phyloP scores from a whole-genome alignment of 305 asterid species.

The Solanum chacoense region DNA sequence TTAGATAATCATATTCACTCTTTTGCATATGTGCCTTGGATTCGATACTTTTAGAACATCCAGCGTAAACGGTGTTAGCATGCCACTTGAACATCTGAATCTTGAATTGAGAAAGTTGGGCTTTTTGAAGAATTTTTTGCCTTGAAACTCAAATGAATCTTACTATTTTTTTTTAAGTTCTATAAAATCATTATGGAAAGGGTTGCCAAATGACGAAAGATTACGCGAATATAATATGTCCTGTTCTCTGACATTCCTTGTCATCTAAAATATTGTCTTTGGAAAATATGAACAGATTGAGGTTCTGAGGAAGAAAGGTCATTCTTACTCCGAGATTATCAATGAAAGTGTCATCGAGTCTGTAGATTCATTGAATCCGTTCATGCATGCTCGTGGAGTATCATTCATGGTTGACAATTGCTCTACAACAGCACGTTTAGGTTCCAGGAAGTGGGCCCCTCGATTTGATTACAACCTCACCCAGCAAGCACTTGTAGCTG shows the following conservation, averaged over 20 bases:
- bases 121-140: background rate
- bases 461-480: constrained; percentile 80
- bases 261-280: background rate
- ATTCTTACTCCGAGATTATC: constrained; percentile 88
- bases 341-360: constrained; percentile 88
- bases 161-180: background rate
- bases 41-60: background rate
- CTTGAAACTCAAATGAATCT: background rate
- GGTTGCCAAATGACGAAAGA: background rate
- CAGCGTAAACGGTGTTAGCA: background rate
- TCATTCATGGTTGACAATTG: constrained; percentile 98
- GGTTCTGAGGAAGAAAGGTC: constrained; percentile 90
- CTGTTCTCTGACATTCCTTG: background rate
- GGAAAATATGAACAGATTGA: constrained; percentile 45
- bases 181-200: background rate
- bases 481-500: constrained; percentile 86
- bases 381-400: constrained; percentile 96
- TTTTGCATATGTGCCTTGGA: background rate
- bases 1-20: background rate
- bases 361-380: constrained; percentile 90
- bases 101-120: background rate
- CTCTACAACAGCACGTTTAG: constrained; percentile 87
- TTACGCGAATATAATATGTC: background rate
- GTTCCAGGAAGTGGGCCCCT: constrained; percentile 95
- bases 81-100: background rate